Conservation (phyloP, 2,329 filamentous ascomycete species). For the Neurospora sp. region DNA sequence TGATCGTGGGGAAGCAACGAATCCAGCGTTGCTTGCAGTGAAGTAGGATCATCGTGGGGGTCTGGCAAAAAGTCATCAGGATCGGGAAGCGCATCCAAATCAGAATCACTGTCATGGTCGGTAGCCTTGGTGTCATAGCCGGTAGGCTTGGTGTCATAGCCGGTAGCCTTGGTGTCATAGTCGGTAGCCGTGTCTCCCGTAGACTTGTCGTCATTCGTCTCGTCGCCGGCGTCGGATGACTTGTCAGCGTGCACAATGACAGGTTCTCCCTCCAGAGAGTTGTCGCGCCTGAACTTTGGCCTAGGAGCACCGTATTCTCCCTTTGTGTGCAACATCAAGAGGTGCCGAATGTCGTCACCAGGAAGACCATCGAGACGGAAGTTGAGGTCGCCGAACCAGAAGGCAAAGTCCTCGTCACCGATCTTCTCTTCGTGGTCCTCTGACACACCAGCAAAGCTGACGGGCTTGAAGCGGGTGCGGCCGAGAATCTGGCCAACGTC, state of each 20-base stretch:
- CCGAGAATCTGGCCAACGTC: conserved; percentile 70
- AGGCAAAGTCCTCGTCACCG: conserved; percentile 84
- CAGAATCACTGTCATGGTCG: conserved; percentile 24
- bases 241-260: conserved; percentile 35
- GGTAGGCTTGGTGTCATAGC: conserved; percentile 13
- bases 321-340: conserved; percentile 72
- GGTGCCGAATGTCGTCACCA: conserved; percentile 76
- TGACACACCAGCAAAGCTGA: conserved; percentile 53
- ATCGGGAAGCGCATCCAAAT: conserved; percentile 41
- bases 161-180: conserved; percentile 23
- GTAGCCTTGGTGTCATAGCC: conserved; percentile 23
- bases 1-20: conserved; percentile 89
- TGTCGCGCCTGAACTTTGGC: conserved; percentile 19
- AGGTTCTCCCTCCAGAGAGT: conserved; percentile 35
- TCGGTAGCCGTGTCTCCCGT: conserved; percentile 13
- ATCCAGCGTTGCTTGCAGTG: conserved; percentile 77
- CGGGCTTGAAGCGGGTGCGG: conserved; percentile 68
- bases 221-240: conserved; percentile 33
- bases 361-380: conserved; percentile 83
- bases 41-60: conserved; percentile 67
- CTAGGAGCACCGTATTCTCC: conserved; percentile 51
- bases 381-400: conserved; percentile 96
- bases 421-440: conserved; percentile 60
- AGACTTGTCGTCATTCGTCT: conserved; percentile 28
- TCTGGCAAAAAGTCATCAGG: conserved; percentile 59